phyloP scores from a whole-genome alignment of 192 early-diverging fungal genomes.

The Lunasporangiospora selenospora region DNA sequence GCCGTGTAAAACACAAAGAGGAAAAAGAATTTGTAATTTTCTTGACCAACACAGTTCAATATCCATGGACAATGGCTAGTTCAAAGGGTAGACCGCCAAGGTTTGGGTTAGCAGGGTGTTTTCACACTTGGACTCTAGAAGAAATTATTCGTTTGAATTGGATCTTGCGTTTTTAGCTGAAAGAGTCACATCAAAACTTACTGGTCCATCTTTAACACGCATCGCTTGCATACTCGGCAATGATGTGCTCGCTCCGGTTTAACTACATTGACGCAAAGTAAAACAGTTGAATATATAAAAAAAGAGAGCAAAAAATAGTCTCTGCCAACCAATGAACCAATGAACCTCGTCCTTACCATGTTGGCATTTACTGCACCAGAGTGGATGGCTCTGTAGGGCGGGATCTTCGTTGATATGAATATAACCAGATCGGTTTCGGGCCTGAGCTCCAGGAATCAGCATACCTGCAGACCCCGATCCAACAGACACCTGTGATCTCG shows the following conservation, averaged over 20 bases:
- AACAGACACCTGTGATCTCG: too few species aligned
- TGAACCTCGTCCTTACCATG: slow-evolving; percentile 33
- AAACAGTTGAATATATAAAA: background rate
- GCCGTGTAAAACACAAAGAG: slow-evolving; percentile 58
- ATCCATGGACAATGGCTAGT: slow-evolving; percentile 51
- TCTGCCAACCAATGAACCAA: too few species aligned
- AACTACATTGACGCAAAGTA: too few species aligned
- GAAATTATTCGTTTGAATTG: too few species aligned
- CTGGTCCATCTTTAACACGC: slow-evolving; percentile 69
- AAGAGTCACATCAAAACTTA: too few species aligned
- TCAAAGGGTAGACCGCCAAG: too few species aligned
- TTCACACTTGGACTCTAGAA: too few species aligned
- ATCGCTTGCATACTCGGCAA: slow-evolving; percentile 60
- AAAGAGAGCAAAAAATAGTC: background rate
- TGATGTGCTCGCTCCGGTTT: slow-evolving; percentile 63
- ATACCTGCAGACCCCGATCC: slow-evolving; percentile 3
- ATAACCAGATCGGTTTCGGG: slow-evolving; percentile 24
- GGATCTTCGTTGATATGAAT: slow-evolving; percentile 39
- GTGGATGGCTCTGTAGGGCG: slow-evolving; percentile 25
- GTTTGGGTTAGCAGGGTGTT: too few species aligned
- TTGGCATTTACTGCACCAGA: slow-evolving; percentile 45
- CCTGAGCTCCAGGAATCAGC: slow-evolving; percentile 40
- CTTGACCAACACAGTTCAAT: slow-evolving; percentile 57
- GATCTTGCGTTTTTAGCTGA: too few species aligned
- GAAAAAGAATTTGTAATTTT: slow-evolving; percentile 65